phyloP scores from a whole-genome alignment of 495 filamentous ascomycete species.

The Lichenothelia convexa region DNA sequence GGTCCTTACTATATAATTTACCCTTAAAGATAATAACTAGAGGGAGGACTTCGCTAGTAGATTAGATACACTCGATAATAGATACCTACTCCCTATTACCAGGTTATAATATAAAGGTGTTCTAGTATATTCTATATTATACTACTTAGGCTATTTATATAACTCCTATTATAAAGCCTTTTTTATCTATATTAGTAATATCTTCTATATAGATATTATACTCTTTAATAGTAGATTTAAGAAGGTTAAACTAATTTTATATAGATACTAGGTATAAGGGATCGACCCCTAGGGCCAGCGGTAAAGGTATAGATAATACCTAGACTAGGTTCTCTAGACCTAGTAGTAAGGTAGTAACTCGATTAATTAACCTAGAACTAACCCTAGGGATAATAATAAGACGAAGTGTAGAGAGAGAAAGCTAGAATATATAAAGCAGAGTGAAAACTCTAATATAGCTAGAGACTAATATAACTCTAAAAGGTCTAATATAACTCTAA shows the following conservation, averaged over 20 bases:
- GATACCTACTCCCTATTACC: slow-evolving; percentile 7
- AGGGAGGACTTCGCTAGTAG: slow-evolving; percentile 7
- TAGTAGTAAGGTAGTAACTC: too few species aligned
- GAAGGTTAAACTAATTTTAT: slow-evolving; percentile 2
- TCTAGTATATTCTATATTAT: not conserved
- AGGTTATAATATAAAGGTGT: slow-evolving; percentile 4
- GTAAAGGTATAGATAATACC: too few species aligned
- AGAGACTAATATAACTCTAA: too few species aligned
- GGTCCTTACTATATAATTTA: not conserved
- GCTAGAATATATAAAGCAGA: too few species aligned
- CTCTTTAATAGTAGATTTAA: slow-evolving; percentile 8
- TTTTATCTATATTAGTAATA: slow-evolving; percentile 15
- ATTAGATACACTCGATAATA: slow-evolving; percentile 7
- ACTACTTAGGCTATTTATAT: not conserved
- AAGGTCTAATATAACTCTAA: too few species aligned
- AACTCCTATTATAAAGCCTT: slow-evolving; percentile 13
- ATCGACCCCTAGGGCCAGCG: too few species aligned
- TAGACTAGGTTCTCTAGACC: too few species aligned
- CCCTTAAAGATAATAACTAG: slow-evolving; percentile 9
- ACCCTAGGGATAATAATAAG: too few species aligned
- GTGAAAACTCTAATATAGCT: too few species aligned
- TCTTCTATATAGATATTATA: slow-evolving; percentile 7
- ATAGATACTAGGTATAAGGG: too few species aligned
- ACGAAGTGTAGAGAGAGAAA: too few species aligned
- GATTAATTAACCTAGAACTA: too few species aligned